Base-by-base conservation (phyloP, 306 rosid species). In the Echinosophora koreensis region DNA sequence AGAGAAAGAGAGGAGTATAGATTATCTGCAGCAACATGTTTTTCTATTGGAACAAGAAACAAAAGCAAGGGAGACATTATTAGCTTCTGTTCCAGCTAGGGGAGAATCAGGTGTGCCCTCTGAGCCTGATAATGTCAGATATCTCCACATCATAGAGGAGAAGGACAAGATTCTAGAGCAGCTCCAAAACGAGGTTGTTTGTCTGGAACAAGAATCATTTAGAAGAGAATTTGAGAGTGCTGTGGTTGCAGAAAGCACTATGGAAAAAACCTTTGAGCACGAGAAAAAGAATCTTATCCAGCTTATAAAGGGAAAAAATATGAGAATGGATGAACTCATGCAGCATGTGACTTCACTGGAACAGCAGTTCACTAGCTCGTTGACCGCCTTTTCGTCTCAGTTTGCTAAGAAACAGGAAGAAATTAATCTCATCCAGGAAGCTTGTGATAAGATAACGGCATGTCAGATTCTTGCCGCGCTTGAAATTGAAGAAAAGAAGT, bases 401-500 rank as follows among this genome's bases (percentile, higher is more conserved):
- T 78, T 93, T 73, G 82, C 76, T 17, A 84, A 84, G 77, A 89
- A 89, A 74, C 89, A 83, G 59, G 86, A 77, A 54, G 90, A 91
- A 77, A 89, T 89, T 49, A 63, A 73, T 84, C 82, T 80, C 57
- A 61, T 86, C 54, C 83, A 83, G 17, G 88, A 88, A 65, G 87
- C 86, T 68, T 89, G 91, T 87, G 92, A 88, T 80, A 80, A 50
- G 77, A 86, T 86, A 63, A 64, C 86, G 27, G 78, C 86, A 71
- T 88, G 87, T 41, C 87, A 90, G 82, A 57, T 87, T 83, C 65
- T 89, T 74, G 90, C 93, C 47, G 76, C 76, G 5, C 52, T 85
- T 44, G 95, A 91, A 84, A 82, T 76, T 44, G 93, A 91, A 83
- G 97, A 88, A 82, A 91, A 88, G 71, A 90, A 90, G 74, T 77